Evolutionary conservation across 1,284 basidiomycete genomes (phyloP), one percentile per base, ranked within the genome.

Genomic region (Rhodotorula sp.): DNA sequence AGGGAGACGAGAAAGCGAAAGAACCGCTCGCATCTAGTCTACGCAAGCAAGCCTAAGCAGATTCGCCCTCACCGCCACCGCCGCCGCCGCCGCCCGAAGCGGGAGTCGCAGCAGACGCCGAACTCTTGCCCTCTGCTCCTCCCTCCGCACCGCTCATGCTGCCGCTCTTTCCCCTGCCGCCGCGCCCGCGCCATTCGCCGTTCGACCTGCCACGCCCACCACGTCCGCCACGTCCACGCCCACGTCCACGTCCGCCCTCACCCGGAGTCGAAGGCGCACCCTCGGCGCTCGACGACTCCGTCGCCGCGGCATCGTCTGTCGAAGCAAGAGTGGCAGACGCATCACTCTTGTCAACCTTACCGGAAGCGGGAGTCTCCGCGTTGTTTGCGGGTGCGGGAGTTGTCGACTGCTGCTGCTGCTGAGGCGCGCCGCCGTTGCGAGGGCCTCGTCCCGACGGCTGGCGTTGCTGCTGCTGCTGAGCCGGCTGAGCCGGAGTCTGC

Each of bases 131-230:
- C 19, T 44, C 47, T 47, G 27, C 29, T 24, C 24, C 46, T 4
- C 44, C 46, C n/a, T n/a, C 53, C 19, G 46, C 64, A n/a, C 62
- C 47, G 29, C 49, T n/a, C 22, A 44, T 39, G 39, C 48, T 32
- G 34, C 63, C 44, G 36, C 62, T 30, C 44, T 53, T 57, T 39
- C 49, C 27, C 63, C 49, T 58, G 36, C 32, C 39, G 48, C 29
- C 11, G 54, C 30, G 47, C 47, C 65, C n/a, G 30, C 34, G 29
- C 56, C 68, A 70, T 3, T 66, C 62, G 15, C 67, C 67, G 34
- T 70, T 61, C 15, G 29, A 51, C 34, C 68, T 36, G 4, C 66
- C 60, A 20, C 59, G 49, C 34, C 46, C 44, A 7, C 63, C 44
- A 2, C 36, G 27, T 47, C 62, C 34, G 10, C 53, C 53, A 34